These are phyloP conservation scores for Blakeslea trispora DNA, from an alignment of 371 early-diverging fungal species.

Conservation along the genomic window DNA sequence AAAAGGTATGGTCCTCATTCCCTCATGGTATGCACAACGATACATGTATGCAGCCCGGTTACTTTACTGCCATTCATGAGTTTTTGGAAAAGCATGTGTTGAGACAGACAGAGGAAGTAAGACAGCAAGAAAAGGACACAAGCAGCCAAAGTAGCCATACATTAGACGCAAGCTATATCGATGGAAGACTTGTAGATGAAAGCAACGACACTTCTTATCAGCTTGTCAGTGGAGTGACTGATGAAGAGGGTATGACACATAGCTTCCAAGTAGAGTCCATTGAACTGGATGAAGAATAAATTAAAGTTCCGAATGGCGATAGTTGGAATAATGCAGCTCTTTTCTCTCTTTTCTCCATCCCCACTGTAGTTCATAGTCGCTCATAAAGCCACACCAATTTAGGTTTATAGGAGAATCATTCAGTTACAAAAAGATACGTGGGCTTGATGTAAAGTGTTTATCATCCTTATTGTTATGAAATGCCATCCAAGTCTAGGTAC, in stretches of 20 bases:
- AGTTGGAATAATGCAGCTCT: neutral
- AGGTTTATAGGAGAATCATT: too few species aligned
- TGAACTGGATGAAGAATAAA: constrained; percentile 20
- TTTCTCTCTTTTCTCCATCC: constrained; percentile 7
- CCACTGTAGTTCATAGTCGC: too few species aligned
- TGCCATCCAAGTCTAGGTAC: too few species aligned
- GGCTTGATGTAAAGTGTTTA: too few species aligned
- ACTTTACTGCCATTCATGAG: constrained; percentile 74
- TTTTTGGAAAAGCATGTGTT: constrained; percentile 32
- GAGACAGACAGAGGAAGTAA: constrained; percentile 13
- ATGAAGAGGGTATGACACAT: constrained; percentile 37
- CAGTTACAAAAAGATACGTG: too few species aligned
- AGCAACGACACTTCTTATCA: constrained; percentile 28
- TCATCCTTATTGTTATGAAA: too few species aligned
- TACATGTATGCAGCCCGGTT: constrained; percentile 84
- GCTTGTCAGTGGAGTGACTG: constrained; percentile 42
- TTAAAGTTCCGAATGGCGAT: neutral
- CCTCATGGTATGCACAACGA: constrained; percentile 89
- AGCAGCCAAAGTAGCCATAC: too few species aligned
- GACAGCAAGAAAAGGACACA: constrained; percentile 17
- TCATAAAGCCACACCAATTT: too few species aligned
- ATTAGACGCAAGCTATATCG: constrained; percentile 23
- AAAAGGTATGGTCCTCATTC: constrained; percentile 63
- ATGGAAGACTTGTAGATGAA: constrained; percentile 16
- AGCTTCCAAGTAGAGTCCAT: constrained; percentile 24